Percentiles rank a stretch among this genome's conserved stretches.
phyloP scores from a whole-genome alignment of 331 rosid species.

The Quercus tomentella region DNA sequence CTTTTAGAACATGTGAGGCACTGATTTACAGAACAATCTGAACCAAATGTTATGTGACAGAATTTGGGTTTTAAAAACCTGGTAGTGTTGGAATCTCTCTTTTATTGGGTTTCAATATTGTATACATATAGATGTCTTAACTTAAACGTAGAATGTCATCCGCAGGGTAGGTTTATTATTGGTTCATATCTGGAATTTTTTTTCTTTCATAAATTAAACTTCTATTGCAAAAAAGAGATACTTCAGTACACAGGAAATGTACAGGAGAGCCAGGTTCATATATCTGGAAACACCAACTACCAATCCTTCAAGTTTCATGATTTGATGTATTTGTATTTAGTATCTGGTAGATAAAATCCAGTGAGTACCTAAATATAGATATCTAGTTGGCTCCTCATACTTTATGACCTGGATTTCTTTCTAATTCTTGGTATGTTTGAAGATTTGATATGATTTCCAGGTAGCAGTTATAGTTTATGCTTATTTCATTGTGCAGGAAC shows the following conservation, averaged over 20 bases:
- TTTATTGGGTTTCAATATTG: neutral
- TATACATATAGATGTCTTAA: neutral
- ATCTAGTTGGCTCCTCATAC: neutral
- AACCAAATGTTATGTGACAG: neutral
- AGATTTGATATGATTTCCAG: conserved; percentile 11
- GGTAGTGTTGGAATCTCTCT: neutral
- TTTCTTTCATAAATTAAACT: neutral
- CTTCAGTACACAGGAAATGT: neutral
- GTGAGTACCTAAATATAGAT: neutral
- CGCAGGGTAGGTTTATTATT: neutral
- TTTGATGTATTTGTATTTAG: neutral
- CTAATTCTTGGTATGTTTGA: neutral
- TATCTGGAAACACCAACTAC: neutral
- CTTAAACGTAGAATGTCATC: neutral
- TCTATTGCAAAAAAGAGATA: neutral
- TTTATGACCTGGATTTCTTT: neutral
- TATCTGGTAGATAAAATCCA: neutral
- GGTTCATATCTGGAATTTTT: neutral
- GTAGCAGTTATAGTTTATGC: conserved; percentile 11
- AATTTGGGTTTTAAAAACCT: neutral
- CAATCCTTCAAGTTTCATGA: neutral
- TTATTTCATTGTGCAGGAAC: conserved; percentile 53
- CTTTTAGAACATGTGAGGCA: neutral
- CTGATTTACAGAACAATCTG: neutral
- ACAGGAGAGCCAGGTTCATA: neutral